Evolutionary conservation across 2,329 filamentous ascomycete species (phyloP), one percentile per base, ranked within the genome.

Genomic region (Plenodomus tracheiphilus): DNA sequence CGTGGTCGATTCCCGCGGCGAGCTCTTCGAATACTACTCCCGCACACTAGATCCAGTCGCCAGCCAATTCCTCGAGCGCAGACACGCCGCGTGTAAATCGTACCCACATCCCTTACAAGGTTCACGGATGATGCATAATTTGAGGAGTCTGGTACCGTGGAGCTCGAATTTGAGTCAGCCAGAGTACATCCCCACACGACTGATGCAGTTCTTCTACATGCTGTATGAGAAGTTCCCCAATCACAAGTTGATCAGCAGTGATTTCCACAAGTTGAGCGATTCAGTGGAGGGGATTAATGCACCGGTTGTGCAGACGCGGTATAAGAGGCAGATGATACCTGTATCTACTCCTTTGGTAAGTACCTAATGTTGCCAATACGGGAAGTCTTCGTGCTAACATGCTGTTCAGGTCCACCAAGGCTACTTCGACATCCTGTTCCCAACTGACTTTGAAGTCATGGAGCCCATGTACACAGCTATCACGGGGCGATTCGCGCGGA

Each of bases 341-440:
- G 94, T 99, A 13, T 82, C 85, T 4, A 99, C 94, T 4, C 91
- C 93, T 45, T 82, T 96, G 70, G 94, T 96, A 78, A 75, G 87
- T 75, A 13, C 11, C 39, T 9, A n/a, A n/a, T n/a, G n/a, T n/a
- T n/a, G n/a, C n/a, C n/a, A n/a, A n/a, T n/a, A n/a, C n/a, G n/a
- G n/a, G n/a, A n/a, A n/a, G n/a, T n/a, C n/a, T n/a, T n/a, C n/a
- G n/a, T n/a, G 39, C 48, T 54, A 34, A 61, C n/a, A 22, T 16
- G 16, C 16, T 18, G 18, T 7, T 22, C 20, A 95, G 90, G 90
- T 97, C 40, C 92, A 97, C 71, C 95, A 99, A 77, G 95, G 94
- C 39, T 97, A 96, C 75, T 99, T 99, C 69, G 95, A 99, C 70
- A 97, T 99, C 64, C 86, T 99, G 69, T 99, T 99, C 76, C 94